phyloP scores from a whole-genome alignment of 148 eudicot species.

The Persicaria tinctoria region DNA sequence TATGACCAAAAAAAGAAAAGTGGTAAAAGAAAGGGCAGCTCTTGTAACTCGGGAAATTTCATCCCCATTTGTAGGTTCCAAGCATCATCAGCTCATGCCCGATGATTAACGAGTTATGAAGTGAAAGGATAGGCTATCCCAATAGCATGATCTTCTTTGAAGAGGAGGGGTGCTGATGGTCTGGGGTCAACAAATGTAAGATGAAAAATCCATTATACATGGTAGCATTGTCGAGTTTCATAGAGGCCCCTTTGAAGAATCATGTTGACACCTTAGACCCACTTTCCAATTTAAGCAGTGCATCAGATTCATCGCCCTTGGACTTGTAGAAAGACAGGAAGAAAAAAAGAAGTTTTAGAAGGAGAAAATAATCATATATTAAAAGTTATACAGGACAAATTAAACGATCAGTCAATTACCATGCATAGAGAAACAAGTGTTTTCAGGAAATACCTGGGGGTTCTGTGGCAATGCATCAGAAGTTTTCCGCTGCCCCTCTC shows the following conservation, averaged over 20 bases:
- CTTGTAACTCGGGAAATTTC: neutral
- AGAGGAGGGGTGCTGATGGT: neutral
- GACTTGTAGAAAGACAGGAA: neutral
- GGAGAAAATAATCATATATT: neutral
- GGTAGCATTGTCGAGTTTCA: neutral
- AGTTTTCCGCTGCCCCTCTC: slow-evolving; percentile 24
- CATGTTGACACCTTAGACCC: slow-evolving; percentile 10
- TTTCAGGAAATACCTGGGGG: slow-evolving; percentile 30
- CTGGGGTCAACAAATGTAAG: neutral
- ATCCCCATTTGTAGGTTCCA: neutral
- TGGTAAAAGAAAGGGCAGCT: neutral
- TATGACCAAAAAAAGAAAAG: neutral
- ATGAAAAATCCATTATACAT: slow-evolving; percentile 6
- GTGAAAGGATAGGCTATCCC: neutral
- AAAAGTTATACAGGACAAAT: too few species aligned
- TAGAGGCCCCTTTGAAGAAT: neutral
- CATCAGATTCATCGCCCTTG: slow-evolving; percentile 9
- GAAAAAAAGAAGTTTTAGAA: neutral
- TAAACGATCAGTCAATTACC: neutral
- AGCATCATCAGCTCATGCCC: neutral
- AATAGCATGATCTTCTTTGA: neutral
- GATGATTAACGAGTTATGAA: neutral
- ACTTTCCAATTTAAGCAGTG: slow-evolving; percentile 7
- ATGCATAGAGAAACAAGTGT: neutral
- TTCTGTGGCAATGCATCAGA: slow-evolving; percentile 1